These are phyloP conservation scores for Debaryomyces tyrocola DNA, from an alignment of 805 yeast species.

Conservation along the genomic window DNA sequence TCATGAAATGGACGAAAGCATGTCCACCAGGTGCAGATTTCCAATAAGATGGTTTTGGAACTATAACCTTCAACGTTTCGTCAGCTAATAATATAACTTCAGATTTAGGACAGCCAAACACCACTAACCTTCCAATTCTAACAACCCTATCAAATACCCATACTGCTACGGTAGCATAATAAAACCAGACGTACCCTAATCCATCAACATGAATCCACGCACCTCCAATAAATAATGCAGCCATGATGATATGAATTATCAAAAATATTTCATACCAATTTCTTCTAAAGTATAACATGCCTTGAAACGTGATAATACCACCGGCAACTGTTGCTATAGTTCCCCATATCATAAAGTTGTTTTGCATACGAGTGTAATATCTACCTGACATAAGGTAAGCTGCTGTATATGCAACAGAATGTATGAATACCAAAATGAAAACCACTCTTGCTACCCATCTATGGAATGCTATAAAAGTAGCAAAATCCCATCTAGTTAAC, in stretches of 20 bases:
- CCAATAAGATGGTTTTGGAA: slow-evolving; percentile 40
- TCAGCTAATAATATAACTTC: slow-evolving; percentile 28
- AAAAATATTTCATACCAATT: slow-evolving; percentile 38
- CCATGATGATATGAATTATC: slow-evolving; percentile 35
- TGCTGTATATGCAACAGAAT: slow-evolving; percentile 28
- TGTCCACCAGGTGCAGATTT: slow-evolving; percentile 41
- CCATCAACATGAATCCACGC: slow-evolving; percentile 42
- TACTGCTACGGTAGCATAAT: slow-evolving; percentile 32
- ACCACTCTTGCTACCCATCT: slow-evolving; percentile 43
- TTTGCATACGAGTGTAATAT: slow-evolving; percentile 13
- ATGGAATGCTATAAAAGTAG: slow-evolving; percentile 44
- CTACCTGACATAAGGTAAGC: slow-evolving; percentile 3
- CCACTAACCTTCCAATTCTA: slow-evolving; percentile 25
- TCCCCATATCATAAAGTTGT: slow-evolving; percentile 32
- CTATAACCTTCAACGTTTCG: slow-evolving; percentile 36
- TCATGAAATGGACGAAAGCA: slow-evolving; percentile 38
- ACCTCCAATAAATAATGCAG: slow-evolving; percentile 44
- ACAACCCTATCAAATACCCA: slow-evolving; percentile 38
- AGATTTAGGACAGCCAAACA: slow-evolving; percentile 39
- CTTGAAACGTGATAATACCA: slow-evolving; percentile 29
- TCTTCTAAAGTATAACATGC: slow-evolving; percentile 33
- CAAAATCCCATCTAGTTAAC: slow-evolving; percentile 58
- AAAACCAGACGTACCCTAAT: slow-evolving; percentile 30
- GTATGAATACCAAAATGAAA: slow-evolving; percentile 28
- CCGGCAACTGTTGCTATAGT: slow-evolving; percentile 37